These are phyloP conservation scores for Thielaviopsis musarum DNA, from an alignment of 2,329 filamentous ascomycete species.

Conservation along the genomic window DNA sequence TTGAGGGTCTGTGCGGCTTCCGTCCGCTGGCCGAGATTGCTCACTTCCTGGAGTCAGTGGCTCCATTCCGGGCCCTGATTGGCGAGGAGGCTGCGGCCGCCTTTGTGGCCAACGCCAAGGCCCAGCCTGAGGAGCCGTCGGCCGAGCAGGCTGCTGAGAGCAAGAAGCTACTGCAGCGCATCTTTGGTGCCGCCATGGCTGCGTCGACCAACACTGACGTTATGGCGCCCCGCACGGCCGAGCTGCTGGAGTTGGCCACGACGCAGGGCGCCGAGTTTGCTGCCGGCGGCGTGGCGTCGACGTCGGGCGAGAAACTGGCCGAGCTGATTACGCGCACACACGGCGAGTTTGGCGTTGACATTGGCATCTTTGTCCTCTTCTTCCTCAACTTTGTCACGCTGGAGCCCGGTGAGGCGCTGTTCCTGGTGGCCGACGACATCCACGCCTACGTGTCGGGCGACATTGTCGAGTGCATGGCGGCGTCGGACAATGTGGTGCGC, in stretches of 20 bases:
- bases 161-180: slow-evolving; percentile 63
- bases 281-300: slow-evolving; percentile 49
- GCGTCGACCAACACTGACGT: slow-evolving; percentile 46
- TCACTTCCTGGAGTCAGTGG: slow-evolving; percentile 52
- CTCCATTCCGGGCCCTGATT: slow-evolving; percentile 46
- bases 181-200: slow-evolving; percentile 70
- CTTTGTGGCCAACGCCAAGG: slow-evolving; percentile 36
- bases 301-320: slow-evolving; percentile 51
- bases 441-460: slow-evolving; percentile 89
- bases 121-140: slow-evolving; percentile 24
- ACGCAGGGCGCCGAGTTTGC: slow-evolving; percentile 58
- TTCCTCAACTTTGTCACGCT: slow-evolving; percentile 93
- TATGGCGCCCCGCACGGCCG: slow-evolving; percentile 26
- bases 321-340: slow-evolving; percentile 65
- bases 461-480: slow-evolving; percentile 98
- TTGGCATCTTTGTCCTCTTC: slow-evolving; percentile 89
- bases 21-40: slow-evolving; percentile 71
- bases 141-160: slow-evolving; percentile 28
- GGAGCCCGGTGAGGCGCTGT: slow-evolving; percentile 80
- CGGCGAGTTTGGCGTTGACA: slow-evolving; percentile 71
- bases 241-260: slow-evolving; percentile 55
- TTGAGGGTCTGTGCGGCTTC: slow-evolving; percentile 93
- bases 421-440: slow-evolving; percentile 90
- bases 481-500: slow-evolving; percentile 95
- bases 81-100: slow-evolving; percentile 43